Evolutionary conservation across 2,329 filamentous ascomycete genomes (phyloP), one percentile per base, ranked within the genome.

Genomic region (Colletotrichum sp.): DNA sequence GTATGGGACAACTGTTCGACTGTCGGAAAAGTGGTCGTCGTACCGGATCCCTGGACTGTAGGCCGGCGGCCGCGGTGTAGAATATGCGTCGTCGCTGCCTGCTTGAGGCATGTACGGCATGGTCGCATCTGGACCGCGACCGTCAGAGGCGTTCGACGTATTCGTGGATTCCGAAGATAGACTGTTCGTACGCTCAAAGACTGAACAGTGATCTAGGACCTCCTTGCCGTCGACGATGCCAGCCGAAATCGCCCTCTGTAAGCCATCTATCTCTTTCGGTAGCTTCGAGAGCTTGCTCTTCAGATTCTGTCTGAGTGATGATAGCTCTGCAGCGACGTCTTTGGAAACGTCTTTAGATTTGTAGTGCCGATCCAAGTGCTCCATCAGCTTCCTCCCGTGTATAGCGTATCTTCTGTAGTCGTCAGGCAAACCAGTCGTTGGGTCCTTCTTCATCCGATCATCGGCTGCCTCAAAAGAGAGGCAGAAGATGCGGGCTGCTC

Each of bases 321-420:
- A 66, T 6, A 87, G 78, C 16, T 82, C 77, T 2, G 83, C 80
- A 13, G 80, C 76, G 55, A 78, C 84, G 76, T 80, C 78, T 77
- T 68, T 81, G 79, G 16, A 66, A 26, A 28, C n/a, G 57, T 12
- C 36, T n/a, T 16, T 67, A 13, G 64, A 16, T 28, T 12, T 36
- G 28, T 60, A 7, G 26, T 84, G 83, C 8, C 84, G 84, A n/a
- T 80, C 79, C 1, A 90, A 72, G 79, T 90, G 88, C 32, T 85
- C 81, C 5, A 85, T 76, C 18, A 92, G 81, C 67, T 85, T 87
- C 49, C 85, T 84, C 0, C 89, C 89, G 72, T 92, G 90, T 21
- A 90, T 88, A 21, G 85, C 82, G 67, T 90, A 90, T 12, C 89
- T 83, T 15, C 88, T 84, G 78, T 89, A 91, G 78, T 92, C 90